A percentile compares a stretch with the other conserved stretches of the same genome.
These are phyloP conservation scores for Dillenia turbinata DNA, from an alignment of 164 flowering plant genomes.

Conservation along the genomic window DNA sequence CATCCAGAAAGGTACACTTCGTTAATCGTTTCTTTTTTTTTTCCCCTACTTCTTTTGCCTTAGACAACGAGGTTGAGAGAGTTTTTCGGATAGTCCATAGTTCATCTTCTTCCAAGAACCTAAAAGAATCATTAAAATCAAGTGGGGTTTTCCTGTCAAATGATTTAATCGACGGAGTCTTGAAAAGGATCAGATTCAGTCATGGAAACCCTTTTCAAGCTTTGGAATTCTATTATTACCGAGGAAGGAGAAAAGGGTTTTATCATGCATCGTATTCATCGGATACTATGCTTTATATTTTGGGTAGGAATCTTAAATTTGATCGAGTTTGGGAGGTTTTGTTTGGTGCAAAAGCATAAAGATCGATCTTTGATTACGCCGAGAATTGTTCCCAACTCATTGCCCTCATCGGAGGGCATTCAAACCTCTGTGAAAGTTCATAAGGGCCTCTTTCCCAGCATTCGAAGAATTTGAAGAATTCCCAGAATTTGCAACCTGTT, in stretches of 20 bases:
- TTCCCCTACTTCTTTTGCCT: slow-evolving; percentile 7
- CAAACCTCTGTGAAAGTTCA: too few relatives aligned
- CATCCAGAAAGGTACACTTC: slow-evolving; percentile 20
- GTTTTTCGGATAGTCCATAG: slow-evolving; percentile 33
- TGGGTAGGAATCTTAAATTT: slow-evolving; percentile 64
- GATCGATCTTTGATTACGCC: slow-evolving; percentile 56
- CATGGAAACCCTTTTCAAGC: slow-evolving; percentile 68
- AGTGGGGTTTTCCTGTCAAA: slow-evolving; percentile 52
- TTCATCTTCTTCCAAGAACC: slow-evolving; percentile 26
- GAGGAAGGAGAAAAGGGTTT: slow-evolving; percentile 46
- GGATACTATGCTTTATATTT: slow-evolving; percentile 72
- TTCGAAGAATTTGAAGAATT: too few relatives aligned
- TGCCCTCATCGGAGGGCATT: too few relatives aligned
- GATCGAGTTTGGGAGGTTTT: slow-evolving; percentile 59
- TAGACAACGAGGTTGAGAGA: slow-evolving; percentile 27
- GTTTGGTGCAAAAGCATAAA: slow-evolving; percentile 42
- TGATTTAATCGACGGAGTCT: slow-evolving; percentile 57
- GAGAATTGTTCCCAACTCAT: slow-evolving; percentile 55
- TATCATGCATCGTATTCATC: slow-evolving; percentile 56
- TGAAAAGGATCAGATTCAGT: slow-evolving; percentile 72
- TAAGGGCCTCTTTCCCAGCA: too few relatives aligned
- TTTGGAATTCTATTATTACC: slow-evolving; percentile 52
- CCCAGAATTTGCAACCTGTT: too few relatives aligned
- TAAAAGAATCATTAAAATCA: slow-evolving; percentile 42
- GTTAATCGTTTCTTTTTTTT: slow-evolving; percentile 6